Percentiles rank a stretch among this genome's conserved stretches.
These are phyloP conservation scores for Pinus albicaulis DNA, from an alignment of 75 land plant species.

Conservation along the genomic window DNA sequence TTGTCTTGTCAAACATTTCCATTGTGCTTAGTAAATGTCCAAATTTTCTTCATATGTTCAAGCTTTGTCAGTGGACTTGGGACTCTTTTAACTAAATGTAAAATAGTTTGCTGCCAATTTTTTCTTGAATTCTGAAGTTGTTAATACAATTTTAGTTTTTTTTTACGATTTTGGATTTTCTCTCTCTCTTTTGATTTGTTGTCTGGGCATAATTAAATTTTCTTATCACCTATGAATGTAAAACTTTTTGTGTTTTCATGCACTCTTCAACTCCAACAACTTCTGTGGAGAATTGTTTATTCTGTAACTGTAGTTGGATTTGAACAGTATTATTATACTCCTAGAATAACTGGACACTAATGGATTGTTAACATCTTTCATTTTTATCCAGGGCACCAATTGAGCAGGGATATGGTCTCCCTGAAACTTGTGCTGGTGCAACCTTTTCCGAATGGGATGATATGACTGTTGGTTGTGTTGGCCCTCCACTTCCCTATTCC, in stretches of 20 bases:
- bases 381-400: constrained; percentile 63
- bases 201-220: neutral
- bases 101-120: neutral
- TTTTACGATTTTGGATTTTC: neutral
- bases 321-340: neutral
- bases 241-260: too few relatives aligned
- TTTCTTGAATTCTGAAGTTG: too few relatives aligned
- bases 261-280: neutral
- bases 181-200: neutral
- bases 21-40: neutral
- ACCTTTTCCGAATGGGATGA: constrained; percentile 85
- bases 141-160: too few relatives aligned
- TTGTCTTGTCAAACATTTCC: neutral
- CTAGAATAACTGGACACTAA: neutral
- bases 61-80: neutral
- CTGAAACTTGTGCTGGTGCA: constrained; percentile 95
- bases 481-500: constrained; percentile 84
- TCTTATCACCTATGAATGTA: too few relatives aligned
- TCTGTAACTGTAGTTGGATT: neutral
- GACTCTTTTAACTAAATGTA: neutral
- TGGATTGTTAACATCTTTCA: neutral
- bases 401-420: constrained; percentile 90
- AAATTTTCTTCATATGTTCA: neutral
- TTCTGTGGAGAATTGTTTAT: neutral
- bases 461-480: constrained; percentile 79